phyloP scores from a whole-genome alignment of 83 land plant genomes.

The Isoetes engelmannii region DNA sequence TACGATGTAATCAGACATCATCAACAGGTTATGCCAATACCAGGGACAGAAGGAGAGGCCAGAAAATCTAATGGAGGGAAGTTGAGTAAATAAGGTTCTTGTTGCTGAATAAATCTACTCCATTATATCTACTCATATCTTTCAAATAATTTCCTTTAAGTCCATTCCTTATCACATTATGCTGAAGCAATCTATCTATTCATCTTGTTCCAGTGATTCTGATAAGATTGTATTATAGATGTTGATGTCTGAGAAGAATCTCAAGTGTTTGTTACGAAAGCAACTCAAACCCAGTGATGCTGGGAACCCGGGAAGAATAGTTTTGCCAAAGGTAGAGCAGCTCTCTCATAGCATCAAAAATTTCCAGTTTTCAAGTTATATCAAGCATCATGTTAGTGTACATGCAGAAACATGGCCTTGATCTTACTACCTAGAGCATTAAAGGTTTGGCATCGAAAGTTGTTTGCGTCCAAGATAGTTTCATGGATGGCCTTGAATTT shows the following conservation, averaged over 20 bases:
- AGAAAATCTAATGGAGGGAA: no score
- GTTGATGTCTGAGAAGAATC: conserved; percentile 9
- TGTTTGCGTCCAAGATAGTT: no score
- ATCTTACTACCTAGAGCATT: background rate
- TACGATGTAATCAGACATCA: no score
- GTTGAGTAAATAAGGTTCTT: no score
- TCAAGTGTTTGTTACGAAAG: conserved; percentile 60
- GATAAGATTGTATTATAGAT: background rate
- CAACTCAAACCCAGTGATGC: conserved; percentile 72
- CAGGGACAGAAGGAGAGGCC: no score
- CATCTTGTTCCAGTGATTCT: background rate
- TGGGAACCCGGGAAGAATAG: conserved; percentile 54
- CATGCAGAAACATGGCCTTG: background rate
- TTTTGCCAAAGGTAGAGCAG: conserved; percentile 60
- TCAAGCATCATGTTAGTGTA: background rate
- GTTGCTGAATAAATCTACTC: no score
- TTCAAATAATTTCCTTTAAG: no score
- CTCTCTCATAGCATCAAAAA: background rate
- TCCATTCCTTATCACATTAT: background rate
- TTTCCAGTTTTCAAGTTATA: no score
- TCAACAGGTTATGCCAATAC: no score
- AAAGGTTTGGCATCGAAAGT: no score
- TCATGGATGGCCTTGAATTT: no score
- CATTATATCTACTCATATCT: no score
- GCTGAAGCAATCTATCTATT: background rate